Base-by-base conservation (phyloP, 305 asterid genomes). In the Fraxinus nigra region DNA sequence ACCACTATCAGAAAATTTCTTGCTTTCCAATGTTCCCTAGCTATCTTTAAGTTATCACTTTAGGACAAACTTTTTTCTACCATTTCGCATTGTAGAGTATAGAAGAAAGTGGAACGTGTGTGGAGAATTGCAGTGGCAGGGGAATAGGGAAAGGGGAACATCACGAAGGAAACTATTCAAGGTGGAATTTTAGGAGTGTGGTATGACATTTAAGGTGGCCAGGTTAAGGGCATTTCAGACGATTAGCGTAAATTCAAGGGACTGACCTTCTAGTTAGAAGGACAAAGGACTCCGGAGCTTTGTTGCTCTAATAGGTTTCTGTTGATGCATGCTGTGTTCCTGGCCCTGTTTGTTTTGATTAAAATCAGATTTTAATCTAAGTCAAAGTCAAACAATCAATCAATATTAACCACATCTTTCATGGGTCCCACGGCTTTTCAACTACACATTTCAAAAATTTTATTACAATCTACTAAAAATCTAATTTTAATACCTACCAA, bases 51-150 rank as follows among this genome's bases (percentile, higher is more conserved):
- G 77, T 59, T n/a, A 54, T 54, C 26, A 30, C 40, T 72, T 16
- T 2, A 20, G 75, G 11, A 65, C 51, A 75, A 43, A 65, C 30
- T 24, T 80, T 9, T 0, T 20, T 28, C 0, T 28, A 40, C 61
- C 20, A 2, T 75, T 72, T 40, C 26, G 46, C 30, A 32, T 78
- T 65, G 35, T 72, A 28, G 67, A 70, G 28, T 13, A n/a, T 35
- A 72, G 10, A 38, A 56, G 59, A 61, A 54, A 82, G 76, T 7
- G 59, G 79, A 81, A 67, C 32, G 2, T 75, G 83, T 59, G 33
- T 75, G 72, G 33, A 65, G 34, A 72, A 16, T 56, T 51, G 69
- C 20, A 28, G 24, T 84, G 46, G 28, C 56, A 51, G 69, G 35
- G 9, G 16, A 33, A 69, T 38, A n/a, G 61, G 80, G 28, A 51